These are phyloP conservation scores for Cryoendolithus antarcticus DNA, from an alignment of 2,329 filamentous ascomycete genomes.

Conservation along the genomic window DNA sequence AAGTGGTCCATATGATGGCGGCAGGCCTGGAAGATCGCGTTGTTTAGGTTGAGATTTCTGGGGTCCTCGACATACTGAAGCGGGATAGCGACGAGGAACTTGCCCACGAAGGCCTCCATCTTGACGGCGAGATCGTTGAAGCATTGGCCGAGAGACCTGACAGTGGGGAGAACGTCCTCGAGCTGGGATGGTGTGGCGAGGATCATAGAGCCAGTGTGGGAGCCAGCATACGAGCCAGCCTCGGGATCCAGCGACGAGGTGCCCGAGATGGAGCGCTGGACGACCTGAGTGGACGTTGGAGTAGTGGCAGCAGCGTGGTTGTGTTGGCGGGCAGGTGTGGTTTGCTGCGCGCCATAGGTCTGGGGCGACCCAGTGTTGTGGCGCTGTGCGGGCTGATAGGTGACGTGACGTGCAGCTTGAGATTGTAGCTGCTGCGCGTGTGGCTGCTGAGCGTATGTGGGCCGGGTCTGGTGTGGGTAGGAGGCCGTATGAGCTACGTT, in stretches of 20 bases:
- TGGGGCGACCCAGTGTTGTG: no score
- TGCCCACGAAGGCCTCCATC: slow-evolving; percentile 3
- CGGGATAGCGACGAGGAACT: background rate
- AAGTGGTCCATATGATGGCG: slow-evolving; percentile 1
- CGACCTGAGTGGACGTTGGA: no score
- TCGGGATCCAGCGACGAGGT: background rate
- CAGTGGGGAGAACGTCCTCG: background rate
- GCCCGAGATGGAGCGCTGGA: no score
- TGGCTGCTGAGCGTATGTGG: no score
- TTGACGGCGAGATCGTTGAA: slow-evolving; percentile 6
- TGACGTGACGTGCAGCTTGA: no score
- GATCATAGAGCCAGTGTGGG: background rate
- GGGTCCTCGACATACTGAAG: background rate
- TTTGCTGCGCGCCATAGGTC: no score
- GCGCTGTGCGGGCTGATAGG: no score
- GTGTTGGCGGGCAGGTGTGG: no score
- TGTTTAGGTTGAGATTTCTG: background rate
- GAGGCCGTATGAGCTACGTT: no score
- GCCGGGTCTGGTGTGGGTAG: no score
- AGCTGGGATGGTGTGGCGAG: background rate
- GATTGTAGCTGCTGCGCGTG: no score
- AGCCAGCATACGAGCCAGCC: background rate
- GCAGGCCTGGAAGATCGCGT: background rate
- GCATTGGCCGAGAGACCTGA: background rate
- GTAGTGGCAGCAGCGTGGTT: no score